These are phyloP conservation scores for Candida coquimbonensis DNA, from an alignment of 805 yeast species.

Conservation along the genomic window DNA sequence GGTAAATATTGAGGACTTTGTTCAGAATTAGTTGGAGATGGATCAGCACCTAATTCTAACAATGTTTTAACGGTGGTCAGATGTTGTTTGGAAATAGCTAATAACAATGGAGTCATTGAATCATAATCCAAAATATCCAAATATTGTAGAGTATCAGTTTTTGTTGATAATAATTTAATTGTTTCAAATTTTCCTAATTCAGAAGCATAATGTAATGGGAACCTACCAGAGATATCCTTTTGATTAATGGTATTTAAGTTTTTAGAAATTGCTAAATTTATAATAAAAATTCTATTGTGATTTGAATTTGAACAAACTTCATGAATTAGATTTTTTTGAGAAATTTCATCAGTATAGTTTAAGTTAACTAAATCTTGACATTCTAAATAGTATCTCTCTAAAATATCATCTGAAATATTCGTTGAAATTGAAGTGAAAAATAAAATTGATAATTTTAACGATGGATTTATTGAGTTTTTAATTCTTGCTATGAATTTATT, in stretches of 20 bases:
- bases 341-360: conserved; percentile 59
- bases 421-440: conserved; percentile 62
- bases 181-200: conserved; percentile 44
- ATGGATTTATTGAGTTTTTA: conserved; percentile 31
- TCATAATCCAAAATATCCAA: conserved; percentile 52
- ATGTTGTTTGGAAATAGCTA: conserved; percentile 69
- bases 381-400: conserved; percentile 39
- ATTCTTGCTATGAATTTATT: conserved; percentile 39
- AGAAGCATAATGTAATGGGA: conserved; percentile 84
- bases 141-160: conserved; percentile 21
- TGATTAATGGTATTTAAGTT: conserved; percentile 25
- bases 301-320: conserved; percentile 37
- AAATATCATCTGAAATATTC: conserved; percentile 50
- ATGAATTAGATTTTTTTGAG: conserved; percentile 70
- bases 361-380: conserved; percentile 45
- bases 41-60: conserved; percentile 39
- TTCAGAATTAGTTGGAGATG: conserved; percentile 41
- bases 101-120: conserved; percentile 74
- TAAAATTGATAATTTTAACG: conserved; percentile 54
- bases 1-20: conserved; percentile 62
- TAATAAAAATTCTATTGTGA: conserved; percentile 18
- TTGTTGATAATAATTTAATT: conserved; percentile 30
- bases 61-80: conserved; percentile 46
- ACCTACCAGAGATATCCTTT: conserved; percentile 66
- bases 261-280: conserved; percentile 15